These are phyloP conservation scores for Termitomyces sp. DNA, from an alignment of 768 basidiomycete species.

Conservation along the genomic window DNA sequence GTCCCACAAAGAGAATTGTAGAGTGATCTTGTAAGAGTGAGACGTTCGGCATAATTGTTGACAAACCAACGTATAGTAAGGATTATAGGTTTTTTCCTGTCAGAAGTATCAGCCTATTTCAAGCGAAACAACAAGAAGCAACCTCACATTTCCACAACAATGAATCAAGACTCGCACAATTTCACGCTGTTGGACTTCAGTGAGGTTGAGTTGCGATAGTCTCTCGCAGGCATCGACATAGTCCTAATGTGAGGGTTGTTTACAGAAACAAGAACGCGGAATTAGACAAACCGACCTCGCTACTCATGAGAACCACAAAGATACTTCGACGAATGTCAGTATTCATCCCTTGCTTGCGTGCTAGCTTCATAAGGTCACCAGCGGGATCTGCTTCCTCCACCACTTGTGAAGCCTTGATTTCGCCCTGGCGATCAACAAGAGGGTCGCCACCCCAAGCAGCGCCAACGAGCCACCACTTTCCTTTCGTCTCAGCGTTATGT, in stretches of 20 bases:
- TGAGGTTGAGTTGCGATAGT: conserved; percentile 76
- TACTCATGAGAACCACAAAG: conserved; percentile 93
- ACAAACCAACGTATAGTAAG: conserved; percentile 88
- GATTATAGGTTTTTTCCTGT: conserved; percentile 91
- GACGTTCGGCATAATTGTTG: conserved; percentile 75
- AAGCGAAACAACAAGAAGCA: neutral
- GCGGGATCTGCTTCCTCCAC: conserved; percentile 19
- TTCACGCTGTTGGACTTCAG: conserved; percentile 90
- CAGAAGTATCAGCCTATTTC: neutral
- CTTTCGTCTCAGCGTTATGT: conserved; percentile 74
- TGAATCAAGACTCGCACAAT: conserved; percentile 90
- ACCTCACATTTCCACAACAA: conserved; percentile 81
- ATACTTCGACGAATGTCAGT: conserved; percentile 90
- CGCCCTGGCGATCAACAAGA: conserved; percentile 62
- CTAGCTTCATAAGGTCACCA: conserved; percentile 64
- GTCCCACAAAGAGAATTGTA: conserved; percentile 97
- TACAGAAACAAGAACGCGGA: neutral
- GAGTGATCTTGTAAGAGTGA: conserved; percentile 84
- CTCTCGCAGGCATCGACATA: conserved; percentile 94
- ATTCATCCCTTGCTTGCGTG: conserved; percentile 96
- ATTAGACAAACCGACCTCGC: conserved; percentile 57
- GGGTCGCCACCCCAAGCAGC: conserved; percentile 96
- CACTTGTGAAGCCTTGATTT: conserved; percentile 19
- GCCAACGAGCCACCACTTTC: conserved; percentile 99
- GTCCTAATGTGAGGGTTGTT: conserved; percentile 49